A percentile compares a stretch with the other conserved stretches of the same genome.
Conservation (phyloP, 2,329 filamentous ascomycete species). For the Aspergillus terreus region DNA sequence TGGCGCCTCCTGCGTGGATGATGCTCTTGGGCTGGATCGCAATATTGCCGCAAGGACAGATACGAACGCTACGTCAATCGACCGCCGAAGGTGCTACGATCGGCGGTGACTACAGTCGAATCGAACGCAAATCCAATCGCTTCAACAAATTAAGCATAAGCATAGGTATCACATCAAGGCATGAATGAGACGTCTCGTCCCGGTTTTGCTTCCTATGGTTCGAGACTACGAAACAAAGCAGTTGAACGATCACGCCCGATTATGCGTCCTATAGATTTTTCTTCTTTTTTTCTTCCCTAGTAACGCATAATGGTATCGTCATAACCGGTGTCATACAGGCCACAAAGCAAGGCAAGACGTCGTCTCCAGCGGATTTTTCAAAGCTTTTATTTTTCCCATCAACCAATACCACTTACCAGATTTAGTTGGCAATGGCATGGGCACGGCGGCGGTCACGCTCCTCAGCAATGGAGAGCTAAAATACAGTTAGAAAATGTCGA, state of each 20-base stretch:
- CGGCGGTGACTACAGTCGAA: background rate
- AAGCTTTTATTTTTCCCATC: conserved; percentile 23
- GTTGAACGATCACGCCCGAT: conserved; percentile 6
- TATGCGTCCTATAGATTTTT: conserved; percentile 14
- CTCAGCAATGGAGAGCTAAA: conserved; percentile 87
- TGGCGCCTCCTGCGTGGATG: background rate
- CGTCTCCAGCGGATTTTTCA: conserved; percentile 30
- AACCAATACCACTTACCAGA: conserved; percentile 22
- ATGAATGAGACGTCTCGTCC: conserved; percentile 23
- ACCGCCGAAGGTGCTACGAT: background rate
- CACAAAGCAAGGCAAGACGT: conserved; percentile 37
- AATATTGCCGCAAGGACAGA: background rate
- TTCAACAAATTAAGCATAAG: conserved; percentile 21
- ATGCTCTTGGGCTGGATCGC: background rate
- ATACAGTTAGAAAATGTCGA: conserved; percentile 17
- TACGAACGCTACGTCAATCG: background rate
- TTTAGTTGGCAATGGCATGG: conserved; percentile 53
- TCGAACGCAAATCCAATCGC: conserved; percentile 15
- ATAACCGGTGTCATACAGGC: conserved; percentile 31
- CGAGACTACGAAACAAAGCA: conserved; percentile 26
- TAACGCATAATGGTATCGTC: conserved; percentile 20
- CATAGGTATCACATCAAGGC: conserved; percentile 31
- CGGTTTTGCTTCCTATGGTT: conserved; percentile 31
- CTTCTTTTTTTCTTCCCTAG: conserved; percentile 15
- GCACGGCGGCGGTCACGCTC: conserved; percentile 97